A percentile compares a stretch with the other conserved stretches of the same genome.
These are phyloP conservation scores for Coemansia sp. DNA, from an alignment of 192 early-diverging fungal species.

Conservation along the genomic window DNA sequence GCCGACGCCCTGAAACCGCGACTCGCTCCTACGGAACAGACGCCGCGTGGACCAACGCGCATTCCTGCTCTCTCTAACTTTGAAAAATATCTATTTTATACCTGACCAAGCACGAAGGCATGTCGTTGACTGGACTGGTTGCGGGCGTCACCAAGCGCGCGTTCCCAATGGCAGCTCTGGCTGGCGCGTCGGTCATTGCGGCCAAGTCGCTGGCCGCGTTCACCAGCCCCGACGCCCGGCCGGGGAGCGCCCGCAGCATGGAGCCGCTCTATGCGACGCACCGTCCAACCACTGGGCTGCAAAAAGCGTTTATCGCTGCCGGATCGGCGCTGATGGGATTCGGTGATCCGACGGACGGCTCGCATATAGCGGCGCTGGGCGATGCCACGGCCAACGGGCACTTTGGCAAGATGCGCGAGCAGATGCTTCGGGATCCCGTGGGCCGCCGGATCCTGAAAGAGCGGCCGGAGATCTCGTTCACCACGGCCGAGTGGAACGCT, in stretches of 20 bases:
- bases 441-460: conserved; percentile 83
- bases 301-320: conserved; percentile 64
- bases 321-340: conserved; percentile 74
- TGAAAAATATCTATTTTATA: too few species aligned
- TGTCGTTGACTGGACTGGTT: conserved; percentile 14
- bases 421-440: conserved; percentile 68
- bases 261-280: conserved; percentile 58
- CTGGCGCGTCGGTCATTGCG: conserved; percentile 19
- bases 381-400: conserved; percentile 78
- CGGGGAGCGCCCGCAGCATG: conserved; percentile 27
- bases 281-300: conserved; percentile 59
- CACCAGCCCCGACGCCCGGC: conserved; percentile 45
- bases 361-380: conserved; percentile 59
- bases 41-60: too few species aligned
- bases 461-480: conserved; percentile 71
- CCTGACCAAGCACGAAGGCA: too few species aligned
- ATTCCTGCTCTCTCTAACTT: too few species aligned
- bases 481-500: conserved; percentile 61
- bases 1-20: too few species aligned
- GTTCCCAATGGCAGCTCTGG: conserved; percentile 21
- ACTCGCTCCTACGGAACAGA: too few species aligned
- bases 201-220: conserved; percentile 41
- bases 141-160: conserved; percentile 18
- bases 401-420: conserved; percentile 64
- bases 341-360: conserved; percentile 64